These are phyloP conservation scores for Mortierella sp. DNA, from an alignment of 371 early-diverging fungal species.

Conservation along the genomic window DNA sequence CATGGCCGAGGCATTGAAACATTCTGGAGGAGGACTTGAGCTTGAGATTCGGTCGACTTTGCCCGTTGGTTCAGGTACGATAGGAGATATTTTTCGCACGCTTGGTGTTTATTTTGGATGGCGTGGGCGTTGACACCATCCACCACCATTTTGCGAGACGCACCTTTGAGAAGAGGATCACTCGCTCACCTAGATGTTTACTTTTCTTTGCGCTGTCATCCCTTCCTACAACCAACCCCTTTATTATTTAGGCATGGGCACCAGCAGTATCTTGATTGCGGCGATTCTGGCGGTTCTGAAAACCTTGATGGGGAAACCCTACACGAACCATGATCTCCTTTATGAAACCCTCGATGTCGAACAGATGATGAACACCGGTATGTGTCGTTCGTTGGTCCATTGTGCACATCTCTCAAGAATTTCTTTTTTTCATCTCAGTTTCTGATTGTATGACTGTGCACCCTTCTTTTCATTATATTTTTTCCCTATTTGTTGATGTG, in stretches of 20 bases:
- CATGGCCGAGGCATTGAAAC: slow-evolving; percentile 37
- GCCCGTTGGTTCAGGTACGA: slow-evolving; percentile 49
- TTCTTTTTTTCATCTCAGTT: background rate
- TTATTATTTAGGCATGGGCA: slow-evolving; percentile 38
- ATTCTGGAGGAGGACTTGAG: slow-evolving; percentile 52
- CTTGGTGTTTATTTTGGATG: background rate
- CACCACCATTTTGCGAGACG: background rate
- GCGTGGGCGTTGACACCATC: background rate
- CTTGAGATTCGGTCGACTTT: slow-evolving; percentile 33
- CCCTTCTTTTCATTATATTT: background rate
- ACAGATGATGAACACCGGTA: slow-evolving; percentile 56
- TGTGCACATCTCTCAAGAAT: background rate
- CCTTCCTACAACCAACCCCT: background rate
- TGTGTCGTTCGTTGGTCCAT: background rate
- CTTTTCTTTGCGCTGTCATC: background rate
- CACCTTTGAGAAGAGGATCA: no score
- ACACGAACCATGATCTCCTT: slow-evolving; percentile 36
- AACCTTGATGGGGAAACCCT: slow-evolving; percentile 36
- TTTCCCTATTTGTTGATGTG: background rate
- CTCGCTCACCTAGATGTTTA: background rate
- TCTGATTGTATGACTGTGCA: background rate
- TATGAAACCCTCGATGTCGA: slow-evolving; percentile 50
- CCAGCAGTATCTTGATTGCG: slow-evolving; percentile 49
- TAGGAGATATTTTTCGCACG: background rate
- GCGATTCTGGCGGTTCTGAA: slow-evolving; percentile 45